A percentile compares a stretch with the other conserved stretches of the same genome.
phyloP scores from a whole-genome alignment of 208 protist genomes.

The Crithidia expoeki region DNA sequence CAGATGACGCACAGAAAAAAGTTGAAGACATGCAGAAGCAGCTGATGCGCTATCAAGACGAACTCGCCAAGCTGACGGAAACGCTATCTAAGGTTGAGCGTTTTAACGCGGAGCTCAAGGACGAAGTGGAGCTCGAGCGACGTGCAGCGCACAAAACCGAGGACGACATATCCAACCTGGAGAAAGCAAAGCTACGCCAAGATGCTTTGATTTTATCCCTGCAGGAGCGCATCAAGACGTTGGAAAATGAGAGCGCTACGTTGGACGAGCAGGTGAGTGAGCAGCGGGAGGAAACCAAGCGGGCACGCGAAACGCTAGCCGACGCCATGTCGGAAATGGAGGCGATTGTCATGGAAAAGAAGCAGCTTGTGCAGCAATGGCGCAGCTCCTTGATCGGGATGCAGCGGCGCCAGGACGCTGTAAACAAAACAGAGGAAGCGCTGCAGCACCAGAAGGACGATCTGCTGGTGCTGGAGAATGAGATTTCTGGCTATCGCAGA shows the following conservation, averaged over 20 bases:
- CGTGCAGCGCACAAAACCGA: conserved; percentile 96
- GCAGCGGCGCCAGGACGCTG: conserved; percentile 93
- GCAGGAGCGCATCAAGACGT: conserved; percentile 79
- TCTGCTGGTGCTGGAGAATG: conserved; percentile 89
- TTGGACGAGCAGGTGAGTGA: conserved; percentile 85
- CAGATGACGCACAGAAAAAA: conserved; percentile 67
- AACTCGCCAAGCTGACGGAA: conserved; percentile 92
- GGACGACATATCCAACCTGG: conserved; percentile 94
- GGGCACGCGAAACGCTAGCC: conserved; percentile 86
- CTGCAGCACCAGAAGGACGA: conserved; percentile 92
- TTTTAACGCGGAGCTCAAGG: conserved; percentile 95
- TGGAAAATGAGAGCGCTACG: conserved; percentile 86
- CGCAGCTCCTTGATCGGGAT: conserved; percentile 93
- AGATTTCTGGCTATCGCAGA: conserved; percentile 90
- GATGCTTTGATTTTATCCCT: conserved; percentile 91
- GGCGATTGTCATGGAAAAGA: conserved; percentile 94
- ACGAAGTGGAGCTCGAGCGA: conserved; percentile 94
- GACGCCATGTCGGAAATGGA: conserved; percentile 95
- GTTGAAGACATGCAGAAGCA: conserved; percentile 91
- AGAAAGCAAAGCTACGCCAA: conserved; percentile 92
- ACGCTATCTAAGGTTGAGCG: conserved; percentile 91
- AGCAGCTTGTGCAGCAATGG: conserved; percentile 95
- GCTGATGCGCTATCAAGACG: conserved; percentile 85
- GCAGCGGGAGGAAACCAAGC: conserved; percentile 91
- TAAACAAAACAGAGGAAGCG: conserved; percentile 93